These are phyloP conservation scores for Metarhizium anisopliae DNA, from an alignment of 2,329 filamentous ascomycete species.

Conservation along the genomic window DNA sequence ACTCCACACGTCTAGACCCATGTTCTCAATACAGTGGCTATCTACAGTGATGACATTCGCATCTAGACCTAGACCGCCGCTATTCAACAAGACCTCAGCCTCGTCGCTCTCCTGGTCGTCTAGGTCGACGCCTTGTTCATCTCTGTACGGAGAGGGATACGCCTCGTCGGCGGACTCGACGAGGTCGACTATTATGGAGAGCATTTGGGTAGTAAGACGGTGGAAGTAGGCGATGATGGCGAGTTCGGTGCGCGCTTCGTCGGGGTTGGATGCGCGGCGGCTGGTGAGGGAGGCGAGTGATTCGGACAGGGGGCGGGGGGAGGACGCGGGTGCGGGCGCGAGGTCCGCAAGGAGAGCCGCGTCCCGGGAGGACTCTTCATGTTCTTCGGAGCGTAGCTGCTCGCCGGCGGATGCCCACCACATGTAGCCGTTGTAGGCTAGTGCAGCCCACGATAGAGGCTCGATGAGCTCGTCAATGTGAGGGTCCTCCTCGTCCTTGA, in stretches of 20 bases:
- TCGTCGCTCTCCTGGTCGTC: constrained; percentile 12
- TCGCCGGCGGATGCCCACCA: constrained; percentile 86
- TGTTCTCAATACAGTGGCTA: constrained; percentile 55
- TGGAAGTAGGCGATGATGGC: constrained; percentile 76
- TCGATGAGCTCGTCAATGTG: constrained; percentile 49
- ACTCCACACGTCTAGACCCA: constrained; percentile 77
- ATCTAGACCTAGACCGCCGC: constrained; percentile 22
- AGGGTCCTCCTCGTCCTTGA: constrained; percentile 34
- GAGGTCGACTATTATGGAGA: constrained; percentile 53
- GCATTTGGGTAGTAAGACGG: constrained; percentile 57
- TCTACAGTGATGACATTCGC: constrained; percentile 43
- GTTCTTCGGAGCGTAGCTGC: constrained; percentile 50
- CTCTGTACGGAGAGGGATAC: constrained; percentile 22
- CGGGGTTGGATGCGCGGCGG: constrained; percentile 21
- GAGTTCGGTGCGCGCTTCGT: constrained; percentile 50
- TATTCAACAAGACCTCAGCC: constrained; percentile 13
- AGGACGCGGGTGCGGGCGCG: constrained; percentile 21
- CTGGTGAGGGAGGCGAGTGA: constrained; percentile 37
- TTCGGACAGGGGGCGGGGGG: constrained; percentile 27
- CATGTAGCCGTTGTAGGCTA: constrained; percentile 77
- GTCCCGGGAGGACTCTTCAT: constrained; percentile 48
- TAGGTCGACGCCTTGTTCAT: constrained; percentile 27
- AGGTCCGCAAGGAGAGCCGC: constrained; percentile 47
- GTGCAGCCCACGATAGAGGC: constrained; percentile 58
- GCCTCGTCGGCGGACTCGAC: constrained; percentile 41